Evolutionary conservation across 257 asterid genomes (phyloP), one percentile per base, ranked within the genome.

Genomic region (Solanum appendiculatum): DNA sequence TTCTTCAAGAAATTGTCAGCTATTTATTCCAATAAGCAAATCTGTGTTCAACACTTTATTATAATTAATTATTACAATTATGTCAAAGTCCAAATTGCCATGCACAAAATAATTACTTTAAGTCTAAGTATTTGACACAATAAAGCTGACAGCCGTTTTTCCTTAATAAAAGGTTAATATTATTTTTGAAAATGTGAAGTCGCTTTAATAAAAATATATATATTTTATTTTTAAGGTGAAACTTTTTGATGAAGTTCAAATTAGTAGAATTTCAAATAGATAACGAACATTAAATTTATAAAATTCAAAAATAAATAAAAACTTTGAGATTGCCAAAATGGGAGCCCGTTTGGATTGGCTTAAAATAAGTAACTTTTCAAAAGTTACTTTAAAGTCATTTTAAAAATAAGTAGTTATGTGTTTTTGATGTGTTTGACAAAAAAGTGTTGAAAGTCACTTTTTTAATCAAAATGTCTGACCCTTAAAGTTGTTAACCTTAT

Each of bases 231-330:
- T 15, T 2, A 15, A 48, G 1, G 8, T 23, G 1, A 63, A 2
- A 11, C 0, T 1, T 25, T 25, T 25, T 0, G 0, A 11, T 63
- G 0, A 25, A 0, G 0, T 63, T 25, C 0, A 63, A 63, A 63
- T 63, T 63, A 25, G 0, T 63, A 0, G 0, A 63, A 63, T 63
- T 10, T 63, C 0, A 11, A 25, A 58, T 58, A 0, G 0, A 63
- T 25, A 5, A 4, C 1, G 2, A n/a, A 63, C 3, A 25, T 11
- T 0, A 5, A 25, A 10, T 25, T 0, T 51, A 16, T 51, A 5
- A 58, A 21, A 8, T 0, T 58, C 0, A 58, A 58, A 54, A 58
- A 6, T 51, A 51, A 11, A 25, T 11, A 23, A n/a, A 2, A 9
- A n/a, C 29, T 60, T 7, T 63, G 27, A 8, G 27, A 21, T 21